Evolutionary conservation across 192 early-diverging fungal genomes (phyloP).

Genomic region (Backusella parvicylindrica): DNA sequence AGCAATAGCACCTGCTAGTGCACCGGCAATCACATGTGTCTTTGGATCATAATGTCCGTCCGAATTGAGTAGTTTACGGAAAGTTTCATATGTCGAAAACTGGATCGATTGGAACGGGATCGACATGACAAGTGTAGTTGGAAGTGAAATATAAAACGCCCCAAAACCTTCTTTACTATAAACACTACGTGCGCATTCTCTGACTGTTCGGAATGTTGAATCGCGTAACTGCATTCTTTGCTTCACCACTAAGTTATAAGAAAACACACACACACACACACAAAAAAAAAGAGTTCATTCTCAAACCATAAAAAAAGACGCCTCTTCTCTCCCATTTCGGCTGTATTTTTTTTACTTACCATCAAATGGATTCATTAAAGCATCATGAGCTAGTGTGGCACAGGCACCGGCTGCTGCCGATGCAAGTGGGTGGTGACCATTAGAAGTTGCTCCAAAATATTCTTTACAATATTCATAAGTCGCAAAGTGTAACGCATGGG

Average conservation of each 20-base stretch:
- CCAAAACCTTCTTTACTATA: constrained; percentile 71
- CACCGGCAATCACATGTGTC: constrained; percentile 84
- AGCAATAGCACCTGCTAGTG: constrained; percentile 84
- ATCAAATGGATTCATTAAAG: constrained; percentile 97
- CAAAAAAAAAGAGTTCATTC: background rate
- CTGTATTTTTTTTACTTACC: constrained; percentile 41
- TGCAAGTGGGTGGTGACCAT: constrained; percentile 56
- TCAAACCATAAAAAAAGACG: background rate
- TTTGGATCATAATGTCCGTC: constrained; percentile 77
- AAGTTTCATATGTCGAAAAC: constrained; percentile 89
- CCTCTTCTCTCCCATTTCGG: too few species aligned
- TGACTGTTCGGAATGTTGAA: constrained; percentile 61
- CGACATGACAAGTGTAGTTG: constrained; percentile 91
- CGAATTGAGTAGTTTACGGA: constrained; percentile 82
- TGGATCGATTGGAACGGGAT: constrained; percentile 96
- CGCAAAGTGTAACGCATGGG: constrained; percentile 95
- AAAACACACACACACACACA: background rate
- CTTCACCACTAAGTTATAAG: constrained; percentile 92
- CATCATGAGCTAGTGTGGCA: constrained; percentile 86
- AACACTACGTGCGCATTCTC: constrained; percentile 68
- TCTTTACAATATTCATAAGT: constrained; percentile 92
- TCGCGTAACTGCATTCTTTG: constrained; percentile 92
- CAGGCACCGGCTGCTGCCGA: constrained; percentile 81
- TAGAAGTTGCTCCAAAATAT: constrained; percentile 55
- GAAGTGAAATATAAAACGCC: constrained; percentile 93